Percentiles rank a stretch among this genome's conserved stretches.
phyloP scores from a whole-genome alignment of 2,329 filamentous ascomycete genomes.

The Alternaria ethzedia region DNA sequence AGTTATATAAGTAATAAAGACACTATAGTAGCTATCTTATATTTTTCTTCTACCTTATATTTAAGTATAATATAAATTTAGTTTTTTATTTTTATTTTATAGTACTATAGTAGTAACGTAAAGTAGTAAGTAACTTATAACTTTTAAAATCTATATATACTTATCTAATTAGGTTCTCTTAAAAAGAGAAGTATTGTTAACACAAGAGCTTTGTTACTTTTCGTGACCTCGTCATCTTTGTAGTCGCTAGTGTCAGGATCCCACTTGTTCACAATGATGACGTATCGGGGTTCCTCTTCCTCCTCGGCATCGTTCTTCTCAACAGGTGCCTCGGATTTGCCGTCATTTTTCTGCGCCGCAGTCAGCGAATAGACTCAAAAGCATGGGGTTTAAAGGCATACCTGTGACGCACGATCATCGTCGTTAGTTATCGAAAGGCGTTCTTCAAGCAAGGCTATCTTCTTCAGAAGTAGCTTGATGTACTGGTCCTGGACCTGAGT shows the following conservation, averaged over 20 bases:
- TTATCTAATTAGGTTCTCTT: no score
- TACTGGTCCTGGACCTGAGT: background rate
- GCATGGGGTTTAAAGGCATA: background rate
- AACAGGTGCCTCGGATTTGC: background rate
- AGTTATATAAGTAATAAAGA: no score
- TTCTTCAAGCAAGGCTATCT: background rate
- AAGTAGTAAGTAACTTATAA: no score
- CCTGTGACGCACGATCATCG: background rate
- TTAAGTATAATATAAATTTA: no score
- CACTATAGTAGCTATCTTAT: no score
- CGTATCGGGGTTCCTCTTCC: background rate
- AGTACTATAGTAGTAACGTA: no score
- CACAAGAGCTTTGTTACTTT: background rate
- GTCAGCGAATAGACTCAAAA: background rate
- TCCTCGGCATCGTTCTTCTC: background rate
- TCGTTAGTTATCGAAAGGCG: background rate
- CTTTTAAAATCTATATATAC: no score
- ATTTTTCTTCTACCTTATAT: no score
- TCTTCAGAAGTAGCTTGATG: background rate
- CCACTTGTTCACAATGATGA: background rate
- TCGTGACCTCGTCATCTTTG: background rate
- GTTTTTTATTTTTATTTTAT: no score
- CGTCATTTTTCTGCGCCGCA: background rate
- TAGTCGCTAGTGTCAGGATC: background rate
- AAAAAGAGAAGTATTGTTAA: no score